Evolutionary conservation across 345 rosid species (phyloP), one percentile per base, ranked within the genome.

Genomic region (Crucihimalaya himalaica): DNA sequence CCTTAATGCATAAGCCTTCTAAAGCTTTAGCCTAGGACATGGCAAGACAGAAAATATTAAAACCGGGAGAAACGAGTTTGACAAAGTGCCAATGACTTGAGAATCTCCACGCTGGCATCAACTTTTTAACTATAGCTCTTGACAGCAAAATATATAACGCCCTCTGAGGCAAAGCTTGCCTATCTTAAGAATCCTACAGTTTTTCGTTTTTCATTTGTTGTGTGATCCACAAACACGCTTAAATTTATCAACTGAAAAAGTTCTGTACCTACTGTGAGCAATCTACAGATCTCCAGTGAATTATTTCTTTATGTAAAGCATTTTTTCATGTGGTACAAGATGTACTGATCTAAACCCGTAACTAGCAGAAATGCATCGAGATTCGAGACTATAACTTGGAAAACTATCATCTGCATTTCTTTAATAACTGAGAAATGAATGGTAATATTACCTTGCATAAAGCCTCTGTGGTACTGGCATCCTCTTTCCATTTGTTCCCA

Each of bases 391-490:
- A 35, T 16, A 43, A 65, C 4, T 55, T 48, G 21, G 19, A 55
- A 37, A 27, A 40, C 27, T 20, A 50, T 62, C 50, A 35, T 76
- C 16, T 51, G 1, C 12, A 42, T 3, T 29, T 45, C 9, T 39
- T 15, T 23, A 31, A 34, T 27, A 43, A 23, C 15, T 64, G 51
- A 70, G 43, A 76, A 28, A 55, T 15, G n/a, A 5, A 56, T 47
- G 11, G 39, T 12, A 39, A 11, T 54, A 61, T 75, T 68, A 80
- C 98, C 92, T 90, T 85, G 85, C 84, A 86, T 77, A 83, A 82
- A 72, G 92, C 93, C 75, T 90, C 91, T 70, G 79, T 74, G 32
- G 86, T 85, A 82, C 80, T 70, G 43, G 86, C 87, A 81, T 90
- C 90, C 65, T 84, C 90, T 73, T 84, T 86, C 91, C 83, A 75